Conservation (phyloP, 1,284 basidiomycete species). For the Ganoderma resinaceum region DNA sequence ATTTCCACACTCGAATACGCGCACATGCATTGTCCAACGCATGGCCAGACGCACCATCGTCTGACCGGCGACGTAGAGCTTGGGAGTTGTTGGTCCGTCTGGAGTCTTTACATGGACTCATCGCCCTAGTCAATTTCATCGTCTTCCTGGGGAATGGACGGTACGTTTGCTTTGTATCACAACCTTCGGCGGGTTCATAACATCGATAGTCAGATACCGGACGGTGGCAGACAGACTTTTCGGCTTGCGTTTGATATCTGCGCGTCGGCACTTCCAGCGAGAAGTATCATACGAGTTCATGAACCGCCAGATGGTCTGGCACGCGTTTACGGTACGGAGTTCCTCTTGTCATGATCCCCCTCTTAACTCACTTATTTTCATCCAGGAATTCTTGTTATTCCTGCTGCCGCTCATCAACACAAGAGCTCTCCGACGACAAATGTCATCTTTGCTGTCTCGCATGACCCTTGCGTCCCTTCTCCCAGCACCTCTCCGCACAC, state of each 20-base stretch:
- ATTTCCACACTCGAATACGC: constrained; percentile 79
- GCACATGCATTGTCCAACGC: constrained; percentile 80
- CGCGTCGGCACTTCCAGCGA: constrained; percentile 73
- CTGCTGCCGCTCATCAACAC: constrained; percentile 85
- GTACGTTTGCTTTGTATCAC: constrained; percentile 48
- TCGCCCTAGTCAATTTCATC: constrained; percentile 80
- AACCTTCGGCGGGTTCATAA: not conserved
- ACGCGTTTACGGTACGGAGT: constrained; percentile 87
- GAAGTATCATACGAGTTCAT: constrained; percentile 99
- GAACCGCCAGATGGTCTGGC: constrained; percentile 99
- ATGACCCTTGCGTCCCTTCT: constrained; percentile 47
- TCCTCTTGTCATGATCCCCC: constrained; percentile 10
- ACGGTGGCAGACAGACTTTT: constrained; percentile 86
- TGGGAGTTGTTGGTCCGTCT: constrained; percentile 78
- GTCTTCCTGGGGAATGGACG: constrained; percentile 89
- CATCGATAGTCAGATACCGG: constrained; percentile 69
- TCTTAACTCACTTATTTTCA: not conserved
- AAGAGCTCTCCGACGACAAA: constrained; percentile 65
- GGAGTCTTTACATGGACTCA: constrained; percentile 69
- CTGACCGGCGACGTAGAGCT: constrained; percentile 73
- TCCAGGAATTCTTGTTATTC: constrained; percentile 96
- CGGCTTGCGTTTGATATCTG: constrained; percentile 81
- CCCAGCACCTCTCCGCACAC: constrained; percentile 38
- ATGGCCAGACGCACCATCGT: constrained; percentile 90
- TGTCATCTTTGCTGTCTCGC: constrained; percentile 48